These are phyloP conservation scores for Geoglossum cookeanum DNA, from an alignment of 2,329 filamentous ascomycete genomes.

Conservation along the genomic window DNA sequence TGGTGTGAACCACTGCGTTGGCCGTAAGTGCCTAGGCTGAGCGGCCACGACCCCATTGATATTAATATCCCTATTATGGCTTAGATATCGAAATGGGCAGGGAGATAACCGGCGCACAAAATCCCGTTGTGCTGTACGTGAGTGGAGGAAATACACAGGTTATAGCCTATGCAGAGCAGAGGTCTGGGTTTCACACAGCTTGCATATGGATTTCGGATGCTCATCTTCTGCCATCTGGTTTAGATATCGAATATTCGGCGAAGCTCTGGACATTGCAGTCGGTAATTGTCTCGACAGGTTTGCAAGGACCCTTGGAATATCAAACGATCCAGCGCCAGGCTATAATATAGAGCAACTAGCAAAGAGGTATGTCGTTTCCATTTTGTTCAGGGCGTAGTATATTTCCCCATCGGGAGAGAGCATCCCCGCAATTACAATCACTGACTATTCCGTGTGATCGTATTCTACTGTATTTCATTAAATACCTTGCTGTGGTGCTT, in stretches of 20 bases:
- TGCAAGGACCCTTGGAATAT: slow-evolving; percentile 73
- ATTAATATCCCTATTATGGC: background rate
- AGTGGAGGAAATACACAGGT: slow-evolving; percentile 94
- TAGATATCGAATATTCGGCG: slow-evolving; percentile 83
- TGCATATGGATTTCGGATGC: background rate
- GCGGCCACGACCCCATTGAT: background rate
- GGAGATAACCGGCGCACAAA: slow-evolving; percentile 70
- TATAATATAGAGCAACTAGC: slow-evolving; percentile 97
- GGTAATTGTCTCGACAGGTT: slow-evolving; percentile 96
- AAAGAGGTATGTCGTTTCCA: slow-evolving; percentile 30
- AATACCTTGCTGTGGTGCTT: background rate
- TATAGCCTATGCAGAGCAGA: slow-evolving; percentile 83
- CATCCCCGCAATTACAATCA: background rate
- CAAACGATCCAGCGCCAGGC: slow-evolving; percentile 88
- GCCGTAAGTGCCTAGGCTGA: slow-evolving; percentile 32
- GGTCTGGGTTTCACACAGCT: slow-evolving; percentile 17
- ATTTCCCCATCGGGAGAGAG: no score
- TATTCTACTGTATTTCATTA: background rate
- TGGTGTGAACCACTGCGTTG: slow-evolving; percentile 94
- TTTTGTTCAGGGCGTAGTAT: background rate
- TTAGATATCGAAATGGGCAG: slow-evolving; percentile 91
- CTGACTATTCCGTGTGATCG: background rate
- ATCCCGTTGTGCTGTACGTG: slow-evolving; percentile 92
- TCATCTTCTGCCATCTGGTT: background rate
- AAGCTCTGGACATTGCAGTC: slow-evolving; percentile 92